These are phyloP conservation scores for Melampsora americana DNA, from an alignment of 1,284 basidiomycete genomes.

Conservation along the genomic window DNA sequence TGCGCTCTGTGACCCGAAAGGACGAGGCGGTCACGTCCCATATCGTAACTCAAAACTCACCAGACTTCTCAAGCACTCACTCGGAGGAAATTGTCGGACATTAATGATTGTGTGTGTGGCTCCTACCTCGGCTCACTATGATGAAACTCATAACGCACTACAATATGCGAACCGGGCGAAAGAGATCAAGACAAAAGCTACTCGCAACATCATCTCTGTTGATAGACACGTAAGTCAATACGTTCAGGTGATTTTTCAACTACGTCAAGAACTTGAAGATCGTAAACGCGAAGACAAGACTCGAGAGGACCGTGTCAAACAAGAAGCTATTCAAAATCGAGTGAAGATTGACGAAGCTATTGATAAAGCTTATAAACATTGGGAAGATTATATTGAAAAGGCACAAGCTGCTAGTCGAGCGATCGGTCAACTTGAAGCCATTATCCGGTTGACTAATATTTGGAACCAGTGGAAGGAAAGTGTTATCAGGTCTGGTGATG, in stretches of 20 bases:
- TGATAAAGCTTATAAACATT: conserved; percentile 27
- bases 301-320: conserved; percentile 16
- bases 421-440: conserved; percentile 18
- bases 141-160: conserved; percentile 95
- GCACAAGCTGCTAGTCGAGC: conserved; percentile 11
- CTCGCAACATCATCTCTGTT: conserved; percentile 86
- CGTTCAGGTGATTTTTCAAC: conserved; percentile 49
- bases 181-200: conserved; percentile 88
- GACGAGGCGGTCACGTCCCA: conserved; percentile 78
- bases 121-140: conserved; percentile 87
- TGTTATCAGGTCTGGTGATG: conserved; percentile 12
- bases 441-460: conserved; percentile 1
- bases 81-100: conserved; percentile 95
- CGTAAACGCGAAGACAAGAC: conserved; percentile 23
- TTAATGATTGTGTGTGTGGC: conserved; percentile 80
- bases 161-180: conserved; percentile 93
- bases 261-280: conserved; percentile 42
- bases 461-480: conserved; percentile 12
- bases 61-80: conserved; percentile 87
- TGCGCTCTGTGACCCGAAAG: conserved; percentile 81
- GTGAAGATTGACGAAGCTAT: conserved; percentile 29
- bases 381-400: conserved; percentile 26
- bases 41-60: conserved; percentile 97
- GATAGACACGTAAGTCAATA: conserved; percentile 89
- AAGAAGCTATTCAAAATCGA: conserved; percentile 12